Conservation (phyloP, 805 yeast species). For the Candida sonorensis region DNA sequence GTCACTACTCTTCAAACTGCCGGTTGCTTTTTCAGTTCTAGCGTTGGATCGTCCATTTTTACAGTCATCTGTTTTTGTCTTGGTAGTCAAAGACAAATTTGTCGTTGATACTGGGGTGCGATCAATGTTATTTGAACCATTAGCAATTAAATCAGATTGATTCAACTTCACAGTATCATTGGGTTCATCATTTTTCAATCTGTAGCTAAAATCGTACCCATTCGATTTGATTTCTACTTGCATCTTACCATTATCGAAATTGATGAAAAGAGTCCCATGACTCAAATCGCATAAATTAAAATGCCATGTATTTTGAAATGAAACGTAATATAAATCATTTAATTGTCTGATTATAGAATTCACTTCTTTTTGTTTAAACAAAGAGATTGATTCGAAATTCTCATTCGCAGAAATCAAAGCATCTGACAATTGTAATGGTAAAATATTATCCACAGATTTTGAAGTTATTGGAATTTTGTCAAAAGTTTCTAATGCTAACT, state of each 20-base stretch:
- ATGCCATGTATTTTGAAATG: constrained; percentile 74
- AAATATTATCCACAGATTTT: constrained; percentile 27
- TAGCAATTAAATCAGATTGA: too few relatives aligned
- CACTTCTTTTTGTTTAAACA: constrained; percentile 31
- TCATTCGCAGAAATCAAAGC: constrained; percentile 22
- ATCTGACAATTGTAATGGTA: constrained; percentile 22
- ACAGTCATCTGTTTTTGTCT: too few relatives aligned
- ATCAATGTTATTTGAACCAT: too few relatives aligned
- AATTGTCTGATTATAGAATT: constrained; percentile 39
- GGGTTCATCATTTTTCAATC: constrained; percentile 16
- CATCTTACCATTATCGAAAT: constrained; percentile 39
- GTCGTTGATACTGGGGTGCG: too few relatives aligned
- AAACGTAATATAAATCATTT: constrained; percentile 54
- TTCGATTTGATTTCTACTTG: constrained; percentile 45
- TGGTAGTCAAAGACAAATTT: too few relatives aligned
- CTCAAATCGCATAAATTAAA: constrained; percentile 60
- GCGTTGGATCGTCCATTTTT: too few relatives aligned
- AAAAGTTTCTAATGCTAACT: constrained; percentile 52
- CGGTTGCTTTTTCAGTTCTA: too few relatives aligned
- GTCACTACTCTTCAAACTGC: too few relatives aligned
- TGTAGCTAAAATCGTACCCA: constrained; percentile 59
- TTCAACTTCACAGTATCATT: too few relatives aligned
- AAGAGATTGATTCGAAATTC: too few relatives aligned
- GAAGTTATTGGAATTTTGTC: constrained; percentile 53
- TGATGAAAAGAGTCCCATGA: constrained; percentile 42